phyloP scores from a whole-genome alignment of 1,284 basidiomycete genomes.

The Xerocomus subilludens region DNA sequence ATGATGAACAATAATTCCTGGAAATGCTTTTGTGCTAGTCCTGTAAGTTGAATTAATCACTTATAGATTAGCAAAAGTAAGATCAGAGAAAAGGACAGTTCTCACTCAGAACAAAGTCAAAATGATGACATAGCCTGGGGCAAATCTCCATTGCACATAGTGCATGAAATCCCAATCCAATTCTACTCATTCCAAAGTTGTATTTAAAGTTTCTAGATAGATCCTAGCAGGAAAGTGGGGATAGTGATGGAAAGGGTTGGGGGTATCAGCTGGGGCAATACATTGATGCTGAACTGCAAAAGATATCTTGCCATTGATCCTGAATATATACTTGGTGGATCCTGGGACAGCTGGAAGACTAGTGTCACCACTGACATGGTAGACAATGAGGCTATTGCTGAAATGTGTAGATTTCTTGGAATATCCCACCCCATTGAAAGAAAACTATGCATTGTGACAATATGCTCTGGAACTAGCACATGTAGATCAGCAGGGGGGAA shows the following conservation, averaged over 20 bases:
- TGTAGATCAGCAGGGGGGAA: too few relatives aligned
- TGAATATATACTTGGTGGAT: slow-evolving; percentile 31
- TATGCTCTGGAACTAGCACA: too few relatives aligned
- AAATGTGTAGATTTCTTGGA: slow-evolving; percentile 5
- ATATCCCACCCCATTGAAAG: too few relatives aligned
- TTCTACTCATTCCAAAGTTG: not conserved
- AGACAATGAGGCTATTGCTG: slow-evolving; percentile 25
- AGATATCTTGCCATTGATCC: slow-evolving; percentile 7
- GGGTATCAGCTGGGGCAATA: not conserved
- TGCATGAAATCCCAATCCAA: not conserved
- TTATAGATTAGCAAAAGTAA: too few relatives aligned
- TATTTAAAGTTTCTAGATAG: not conserved
- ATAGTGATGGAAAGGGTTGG: not conserved
- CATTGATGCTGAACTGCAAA: slow-evolving; percentile 14
- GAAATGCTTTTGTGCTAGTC: too few relatives aligned
- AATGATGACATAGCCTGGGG: not conserved
- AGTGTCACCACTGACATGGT: not conserved
- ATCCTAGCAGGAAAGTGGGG: slow-evolving; percentile 3
- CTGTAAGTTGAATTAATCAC: too few relatives aligned
- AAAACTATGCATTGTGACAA: too few relatives aligned
- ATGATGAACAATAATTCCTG: not conserved
- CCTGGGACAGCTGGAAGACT: slow-evolving; percentile 9
- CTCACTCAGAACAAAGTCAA: slow-evolving; percentile 1
- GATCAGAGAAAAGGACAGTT: not conserved
- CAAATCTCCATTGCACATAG: not conserved